These are phyloP conservation scores for Roridomyces roridus DNA, from an alignment of 768 basidiomycete species.

Conservation along the genomic window DNA sequence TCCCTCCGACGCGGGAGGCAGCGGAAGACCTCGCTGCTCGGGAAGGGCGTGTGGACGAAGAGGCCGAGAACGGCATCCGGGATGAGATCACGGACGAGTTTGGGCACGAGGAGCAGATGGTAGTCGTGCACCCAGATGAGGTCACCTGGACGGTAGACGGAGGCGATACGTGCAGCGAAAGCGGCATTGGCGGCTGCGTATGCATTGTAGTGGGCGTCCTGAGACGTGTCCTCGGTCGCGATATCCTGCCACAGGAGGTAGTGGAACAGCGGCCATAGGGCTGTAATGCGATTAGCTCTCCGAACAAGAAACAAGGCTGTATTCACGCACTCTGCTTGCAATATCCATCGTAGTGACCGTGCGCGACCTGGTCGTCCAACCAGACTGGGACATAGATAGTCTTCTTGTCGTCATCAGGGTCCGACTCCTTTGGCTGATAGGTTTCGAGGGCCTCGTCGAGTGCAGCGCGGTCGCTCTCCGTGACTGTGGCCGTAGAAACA, in stretches of 20 bases:
- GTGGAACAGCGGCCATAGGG: slow-evolving; percentile 97
- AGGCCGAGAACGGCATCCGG: slow-evolving; percentile 81
- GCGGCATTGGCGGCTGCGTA: slow-evolving; percentile 85
- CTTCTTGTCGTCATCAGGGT: slow-evolving; percentile 59
- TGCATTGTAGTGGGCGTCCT: slow-evolving; percentile 81
- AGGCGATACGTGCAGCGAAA: slow-evolving; percentile 60
- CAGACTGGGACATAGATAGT: slow-evolving; percentile 89
- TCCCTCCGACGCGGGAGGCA: slow-evolving; percentile 92
- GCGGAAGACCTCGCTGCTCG: slow-evolving; percentile 94
- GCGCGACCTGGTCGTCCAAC: slow-evolving; percentile 87
- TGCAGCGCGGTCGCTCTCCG: slow-evolving; percentile 65
- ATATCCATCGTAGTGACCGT: slow-evolving; percentile 96
- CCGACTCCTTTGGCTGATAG: slow-evolving; percentile 67
- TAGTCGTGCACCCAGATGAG: slow-evolving; percentile 96
- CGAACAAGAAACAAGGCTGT: slow-evolving; percentile 9
- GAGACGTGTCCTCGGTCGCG: slow-evolving; percentile 85
- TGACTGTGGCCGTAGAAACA: slow-evolving; percentile 58
- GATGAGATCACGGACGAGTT: slow-evolving; percentile 76
- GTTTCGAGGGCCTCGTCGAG: slow-evolving; percentile 69
- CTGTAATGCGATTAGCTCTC: slow-evolving; percentile 42
- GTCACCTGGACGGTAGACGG: slow-evolving; percentile 59
- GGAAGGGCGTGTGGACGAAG: slow-evolving; percentile 98
- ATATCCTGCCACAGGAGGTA: slow-evolving; percentile 99
- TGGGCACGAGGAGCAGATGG: slow-evolving; percentile 91
- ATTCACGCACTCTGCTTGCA: slow-evolving; percentile 89